Conservation (phyloP, 208 protist genomes). For the Strigomonas culicis region DNA sequence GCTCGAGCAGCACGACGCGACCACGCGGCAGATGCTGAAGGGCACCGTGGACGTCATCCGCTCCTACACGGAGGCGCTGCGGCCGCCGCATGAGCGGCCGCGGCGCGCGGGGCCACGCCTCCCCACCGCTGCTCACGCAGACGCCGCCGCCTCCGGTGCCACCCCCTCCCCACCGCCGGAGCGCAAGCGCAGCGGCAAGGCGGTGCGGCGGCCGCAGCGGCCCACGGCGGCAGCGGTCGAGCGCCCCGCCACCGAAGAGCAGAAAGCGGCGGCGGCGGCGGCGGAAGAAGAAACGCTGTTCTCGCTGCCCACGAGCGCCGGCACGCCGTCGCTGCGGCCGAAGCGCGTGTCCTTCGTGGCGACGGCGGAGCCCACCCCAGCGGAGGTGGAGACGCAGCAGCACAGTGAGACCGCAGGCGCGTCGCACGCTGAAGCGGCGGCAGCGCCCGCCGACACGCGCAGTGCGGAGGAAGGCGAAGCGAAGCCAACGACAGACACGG, state of each 20-base stretch:
- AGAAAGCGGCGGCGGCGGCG: too few relatives aligned
- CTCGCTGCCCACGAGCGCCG: too few relatives aligned
- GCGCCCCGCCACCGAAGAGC: too few relatives aligned
- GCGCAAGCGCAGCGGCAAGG: background rate
- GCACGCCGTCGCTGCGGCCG: too few relatives aligned
- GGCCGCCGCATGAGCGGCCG: background rate
- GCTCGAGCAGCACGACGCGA: constrained; percentile 20
- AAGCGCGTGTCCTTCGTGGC: too few relatives aligned
- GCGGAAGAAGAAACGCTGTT: too few relatives aligned
- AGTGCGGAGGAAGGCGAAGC: background rate
- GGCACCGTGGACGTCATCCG: constrained; percentile 29
- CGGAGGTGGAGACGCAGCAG: background rate
- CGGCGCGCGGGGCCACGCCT: too few relatives aligned
- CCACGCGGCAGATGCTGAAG: constrained; percentile 28
- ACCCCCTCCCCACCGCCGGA: background rate
- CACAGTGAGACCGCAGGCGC: background rate
- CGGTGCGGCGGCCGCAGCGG: background rate
- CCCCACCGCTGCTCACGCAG: background rate
- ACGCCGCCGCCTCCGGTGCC: background rate
- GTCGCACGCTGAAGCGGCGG: background rate
- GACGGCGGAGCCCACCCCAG: too few relatives aligned
- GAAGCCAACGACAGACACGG: too few relatives aligned
- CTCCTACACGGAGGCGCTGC: constrained; percentile 12
- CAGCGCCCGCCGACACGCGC: background rate
- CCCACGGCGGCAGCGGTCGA: background rate